These are phyloP conservation scores for Anethum foeniculum DNA, from an alignment of 140 eudicot species.

Conservation along the genomic window DNA sequence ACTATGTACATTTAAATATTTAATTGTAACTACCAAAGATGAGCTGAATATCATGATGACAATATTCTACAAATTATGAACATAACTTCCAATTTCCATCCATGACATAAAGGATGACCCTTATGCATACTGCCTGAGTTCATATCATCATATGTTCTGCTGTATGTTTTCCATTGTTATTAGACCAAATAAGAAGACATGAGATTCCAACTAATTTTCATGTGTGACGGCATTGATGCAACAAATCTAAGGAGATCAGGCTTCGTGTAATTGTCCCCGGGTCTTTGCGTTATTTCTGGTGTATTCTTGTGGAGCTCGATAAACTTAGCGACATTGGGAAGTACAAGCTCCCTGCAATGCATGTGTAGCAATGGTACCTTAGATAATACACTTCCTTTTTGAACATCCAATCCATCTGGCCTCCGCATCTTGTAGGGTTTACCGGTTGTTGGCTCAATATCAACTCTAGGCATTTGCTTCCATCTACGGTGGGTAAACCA, in stretches of 20 bases:
- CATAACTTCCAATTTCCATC: not conserved
- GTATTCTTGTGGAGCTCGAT: conserved; percentile 24
- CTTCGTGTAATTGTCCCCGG: conserved; percentile 18
- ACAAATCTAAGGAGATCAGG: conserved; percentile 72
- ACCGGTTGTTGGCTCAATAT: conserved; percentile 59
- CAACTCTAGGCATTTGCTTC: conserved; percentile 70
- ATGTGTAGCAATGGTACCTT: conserved; percentile 79
- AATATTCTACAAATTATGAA: not conserved
- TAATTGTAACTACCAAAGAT: not conserved
- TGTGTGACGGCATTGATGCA: conserved; percentile 85
- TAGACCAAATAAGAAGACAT: conserved; percentile 76
- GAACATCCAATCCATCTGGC: conserved; percentile 73
- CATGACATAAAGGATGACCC: not conserved
- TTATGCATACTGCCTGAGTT: not conserved
- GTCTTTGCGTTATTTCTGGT: not conserved
- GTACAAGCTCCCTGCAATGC: conserved; percentile 77
- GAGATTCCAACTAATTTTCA: conserved; percentile 95
- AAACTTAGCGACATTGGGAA: conserved; percentile 69
- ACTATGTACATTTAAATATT: not conserved
- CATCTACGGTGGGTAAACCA: conserved; percentile 75
- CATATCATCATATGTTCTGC: not conserved
- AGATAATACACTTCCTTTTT: conserved; percentile 78
- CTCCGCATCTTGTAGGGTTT: conserved; percentile 72
- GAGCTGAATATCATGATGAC: not conserved
- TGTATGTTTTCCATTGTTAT: not conserved